Evolutionary conservation across 257 asterid species (phyloP), one percentile per base, ranked within the genome.

Genomic region (Parsonsia alboflavescens): DNA sequence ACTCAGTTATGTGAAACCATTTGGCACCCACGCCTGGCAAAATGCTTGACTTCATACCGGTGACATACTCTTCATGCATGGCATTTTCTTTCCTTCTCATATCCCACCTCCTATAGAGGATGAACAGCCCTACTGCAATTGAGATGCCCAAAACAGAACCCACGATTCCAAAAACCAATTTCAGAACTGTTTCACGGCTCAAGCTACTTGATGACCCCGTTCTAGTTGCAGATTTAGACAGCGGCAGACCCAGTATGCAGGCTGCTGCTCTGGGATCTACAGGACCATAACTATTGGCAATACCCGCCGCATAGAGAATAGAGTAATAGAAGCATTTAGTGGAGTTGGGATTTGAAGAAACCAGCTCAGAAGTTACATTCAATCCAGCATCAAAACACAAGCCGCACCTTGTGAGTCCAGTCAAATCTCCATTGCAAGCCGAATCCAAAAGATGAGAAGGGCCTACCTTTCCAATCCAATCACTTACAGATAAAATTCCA

Each of bases 51-150:
- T 33, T 73, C 49, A 65, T 58, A 5, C 57, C 70, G 12, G 13
- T 39, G 24, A 64, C 69, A 7, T 64, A 64, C 44, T 21, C 17
- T 58, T 73, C 70, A 21, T 59, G 70, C 28, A 73, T 42, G 2
- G 42, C 76, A 41, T 73, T 73, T 61, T 58, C 52, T 30, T 66
- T 59, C 76, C 56, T 41, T 45, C 53, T 73, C 76, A 58, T 42
- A 73, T 73, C 76, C 76, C 76, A 73, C 46, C 76, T 58, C 16
- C 65, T 58, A 39, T 73, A 73, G 8, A 73, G 13, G 58, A 46
- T 53, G 10, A 73, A 28, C 45, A 73, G 39, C 65, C 36, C 22
- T 21, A 36, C 16, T 39, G 53, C 67, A 65, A 58, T 48, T n/a
- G 24, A 73, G 19, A 73, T 56, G 7, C 70, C 76, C 1, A 46